These are phyloP conservation scores for Forsythia suspensa DNA, from an alignment of 257 asterid species.

Conservation along the genomic window DNA sequence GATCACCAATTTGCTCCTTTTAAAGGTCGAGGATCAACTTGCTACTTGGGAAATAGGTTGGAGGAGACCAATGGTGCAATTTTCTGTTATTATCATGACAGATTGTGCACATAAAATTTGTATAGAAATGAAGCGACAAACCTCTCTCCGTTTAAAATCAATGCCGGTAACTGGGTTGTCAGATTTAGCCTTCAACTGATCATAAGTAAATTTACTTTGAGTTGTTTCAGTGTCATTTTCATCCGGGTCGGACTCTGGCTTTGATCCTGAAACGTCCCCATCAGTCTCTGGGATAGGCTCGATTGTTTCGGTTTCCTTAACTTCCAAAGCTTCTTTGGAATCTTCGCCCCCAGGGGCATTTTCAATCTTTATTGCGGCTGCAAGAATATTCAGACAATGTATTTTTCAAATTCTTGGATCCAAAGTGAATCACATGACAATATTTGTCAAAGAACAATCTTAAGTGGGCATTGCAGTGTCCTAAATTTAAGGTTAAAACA, in stretches of 20 bases:
- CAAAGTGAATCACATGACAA: background rate
- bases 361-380: slow-evolving; percentile 49
- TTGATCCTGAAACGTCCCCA: slow-evolving; percentile 44
- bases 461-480: background rate
- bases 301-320: slow-evolving; percentile 33
- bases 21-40: background rate
- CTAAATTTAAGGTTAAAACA: background rate
- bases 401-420: background rate
- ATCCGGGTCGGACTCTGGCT: slow-evolving; percentile 43
- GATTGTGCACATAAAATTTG: background rate
- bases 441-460: background rate
- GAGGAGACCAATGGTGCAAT: background rate
- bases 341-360: slow-evolving; percentile 42
- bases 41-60: background rate
- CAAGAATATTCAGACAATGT: slow-evolving; percentile 15
- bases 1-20: background rate
- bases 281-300: slow-evolving; percentile 46
- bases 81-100: background rate
- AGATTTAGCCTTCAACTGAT: slow-evolving; percentile 75
- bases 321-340: slow-evolving; percentile 50
- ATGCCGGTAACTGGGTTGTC: slow-evolving; percentile 78
- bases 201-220: slow-evolving; percentile 55
- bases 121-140: slow-evolving; percentile 19
- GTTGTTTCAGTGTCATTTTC: slow-evolving; percentile 37
- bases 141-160: slow-evolving; percentile 83